Percentiles rank a stretch among this genome's conserved stretches.
Conservation (phyloP, 306 rosid species). For the Crotalaria pallida region DNA sequence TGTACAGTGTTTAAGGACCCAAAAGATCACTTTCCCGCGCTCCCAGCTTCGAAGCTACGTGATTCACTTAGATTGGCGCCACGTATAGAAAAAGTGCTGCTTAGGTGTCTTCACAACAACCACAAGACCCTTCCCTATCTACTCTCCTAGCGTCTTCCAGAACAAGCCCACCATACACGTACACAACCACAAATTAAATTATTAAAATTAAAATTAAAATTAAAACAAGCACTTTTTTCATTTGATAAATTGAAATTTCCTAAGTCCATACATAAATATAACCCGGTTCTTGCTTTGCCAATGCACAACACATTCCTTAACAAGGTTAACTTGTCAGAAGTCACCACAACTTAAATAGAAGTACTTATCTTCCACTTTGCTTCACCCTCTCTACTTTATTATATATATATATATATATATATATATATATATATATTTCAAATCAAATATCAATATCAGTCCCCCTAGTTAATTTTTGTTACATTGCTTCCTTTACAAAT, state of each 20-base stretch:
- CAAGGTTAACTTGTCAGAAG: neutral
- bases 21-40: too few species aligned
- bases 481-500: too few species aligned
- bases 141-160: slow-evolving; percentile 12
- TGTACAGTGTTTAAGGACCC: neutral
- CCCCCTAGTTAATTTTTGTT: too few species aligned
- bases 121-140: neutral
- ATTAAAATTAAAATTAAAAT: too few species aligned
- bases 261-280: neutral
- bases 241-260: neutral
- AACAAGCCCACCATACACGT: neutral
- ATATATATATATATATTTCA: neutral
- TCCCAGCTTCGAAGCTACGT: neutral
- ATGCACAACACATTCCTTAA: neutral
- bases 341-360: neutral
- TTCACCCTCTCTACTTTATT: neutral
- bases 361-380: neutral
- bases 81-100: neutral
- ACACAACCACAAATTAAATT: neutral
- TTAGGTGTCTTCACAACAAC: neutral
- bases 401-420: neutral
- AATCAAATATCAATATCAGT: too few species aligned
- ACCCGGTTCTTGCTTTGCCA: neutral
- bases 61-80: neutral
- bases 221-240: too few species aligned